Evolutionary conservation across 306 rosid genomes (phyloP).

Genomic region (Senna siamea): DNA sequence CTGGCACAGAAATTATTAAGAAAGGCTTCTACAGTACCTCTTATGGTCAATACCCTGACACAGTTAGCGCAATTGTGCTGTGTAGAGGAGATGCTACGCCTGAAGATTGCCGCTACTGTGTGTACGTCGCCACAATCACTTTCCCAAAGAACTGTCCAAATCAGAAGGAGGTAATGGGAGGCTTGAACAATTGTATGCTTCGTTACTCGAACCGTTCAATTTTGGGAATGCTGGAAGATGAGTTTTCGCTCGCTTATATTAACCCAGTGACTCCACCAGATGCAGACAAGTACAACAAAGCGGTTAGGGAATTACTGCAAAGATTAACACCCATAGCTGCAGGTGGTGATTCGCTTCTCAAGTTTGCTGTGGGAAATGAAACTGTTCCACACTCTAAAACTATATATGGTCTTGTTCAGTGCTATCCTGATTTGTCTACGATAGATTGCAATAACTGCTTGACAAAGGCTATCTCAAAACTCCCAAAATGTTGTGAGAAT

Average conservation of each 20-base stretch:
- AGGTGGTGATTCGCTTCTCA: constrained; percentile 9
- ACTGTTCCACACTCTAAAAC: background rate
- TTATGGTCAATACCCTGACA: background rate
- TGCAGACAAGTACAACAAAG: too few species aligned
- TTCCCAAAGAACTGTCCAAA: too few species aligned
- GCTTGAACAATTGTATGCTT: background rate
- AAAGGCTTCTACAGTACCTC: constrained; percentile 12
- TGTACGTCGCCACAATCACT: too few species aligned
- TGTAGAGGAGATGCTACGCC: constrained; percentile 25
- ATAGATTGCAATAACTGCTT: constrained; percentile 31
- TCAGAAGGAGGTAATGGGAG: background rate
- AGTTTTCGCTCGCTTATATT: too few species aligned
- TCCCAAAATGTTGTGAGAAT: background rate
- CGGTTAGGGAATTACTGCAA: background rate
- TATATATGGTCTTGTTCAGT: constrained; percentile 39
- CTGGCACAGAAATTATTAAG: background rate
- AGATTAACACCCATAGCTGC: background rate
- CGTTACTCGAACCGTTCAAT: constrained; percentile 14
- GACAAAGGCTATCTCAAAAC: rapidly evolving
- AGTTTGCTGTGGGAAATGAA: constrained; percentile 14
- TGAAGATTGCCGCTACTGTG: too few species aligned
- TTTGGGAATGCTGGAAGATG: background rate
- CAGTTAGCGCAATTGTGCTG: background rate
- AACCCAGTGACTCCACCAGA: too few species aligned
- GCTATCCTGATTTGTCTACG: constrained; percentile 33